Evolutionary conservation across 495 filamentous ascomycete genomes (phyloP).

Genomic region (Aspergillus ellipticus): DNA sequence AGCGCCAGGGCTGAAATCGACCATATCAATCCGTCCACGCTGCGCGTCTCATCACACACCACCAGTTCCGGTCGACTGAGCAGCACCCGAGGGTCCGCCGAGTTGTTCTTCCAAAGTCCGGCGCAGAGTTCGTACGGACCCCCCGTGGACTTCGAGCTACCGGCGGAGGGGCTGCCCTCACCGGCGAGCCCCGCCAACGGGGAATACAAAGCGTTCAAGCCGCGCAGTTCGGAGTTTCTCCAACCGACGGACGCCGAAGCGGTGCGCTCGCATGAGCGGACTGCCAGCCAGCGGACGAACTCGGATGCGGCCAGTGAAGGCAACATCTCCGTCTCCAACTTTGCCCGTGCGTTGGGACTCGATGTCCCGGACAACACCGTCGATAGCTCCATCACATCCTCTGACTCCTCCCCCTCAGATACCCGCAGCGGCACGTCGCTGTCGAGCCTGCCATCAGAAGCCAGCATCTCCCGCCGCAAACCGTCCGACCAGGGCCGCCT

Average conservation of each 20-base stretch:
- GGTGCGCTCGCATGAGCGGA: slow-evolving; percentile 3
- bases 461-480: slow-evolving; percentile 30
- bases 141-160: slow-evolving; percentile 21
- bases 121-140: slow-evolving; percentile 14
- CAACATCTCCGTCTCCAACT: slow-evolving; percentile 35
- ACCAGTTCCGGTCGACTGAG: slow-evolving; percentile 19
- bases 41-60: slow-evolving; percentile 20
- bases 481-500: slow-evolving; percentile 32
- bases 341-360: slow-evolving; percentile 38
- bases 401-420: slow-evolving; percentile 62
- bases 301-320: slow-evolving; percentile 35
- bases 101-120: slow-evolving; percentile 23
- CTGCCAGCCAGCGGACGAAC: slow-evolving; percentile 17
- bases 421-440: slow-evolving; percentile 66
- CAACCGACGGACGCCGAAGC: slow-evolving; percentile 15
- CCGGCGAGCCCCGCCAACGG: slow-evolving; percentile 9
- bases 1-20: slow-evolving; percentile 8
- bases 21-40: neutral
- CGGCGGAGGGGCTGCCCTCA: slow-evolving; percentile 8
- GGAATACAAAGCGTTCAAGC: slow-evolving; percentile 21
- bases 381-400: slow-evolving; percentile 65
- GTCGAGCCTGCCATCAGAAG: slow-evolving; percentile 54
- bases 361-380: slow-evolving; percentile 41
- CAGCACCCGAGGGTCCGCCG: slow-evolving; percentile 20
- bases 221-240: slow-evolving; percentile 8